These are phyloP conservation scores for Botrytis sinoallii DNA, from an alignment of 2,329 filamentous ascomycete genomes.

Conservation along the genomic window DNA sequence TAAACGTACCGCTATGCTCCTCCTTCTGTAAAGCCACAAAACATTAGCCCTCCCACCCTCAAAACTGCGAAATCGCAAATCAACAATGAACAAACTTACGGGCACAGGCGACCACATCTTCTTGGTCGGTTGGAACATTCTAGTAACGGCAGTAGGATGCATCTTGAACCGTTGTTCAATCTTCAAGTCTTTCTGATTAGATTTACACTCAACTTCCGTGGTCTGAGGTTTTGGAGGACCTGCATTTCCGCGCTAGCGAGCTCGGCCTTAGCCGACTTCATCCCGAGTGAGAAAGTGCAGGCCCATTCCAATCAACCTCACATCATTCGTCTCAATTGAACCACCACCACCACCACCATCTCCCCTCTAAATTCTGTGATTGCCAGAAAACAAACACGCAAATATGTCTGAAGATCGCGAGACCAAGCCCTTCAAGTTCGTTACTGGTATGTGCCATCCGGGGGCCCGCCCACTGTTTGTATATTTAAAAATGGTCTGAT, in stretches of 20 bases:
- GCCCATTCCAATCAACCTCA: constrained; percentile 31
- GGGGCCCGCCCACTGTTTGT: constrained; percentile 21
- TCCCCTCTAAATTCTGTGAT: constrained; percentile 35
- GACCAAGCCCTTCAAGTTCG: constrained; percentile 99
- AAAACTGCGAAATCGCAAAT: background rate
- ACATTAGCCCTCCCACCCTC: constrained; percentile 16
- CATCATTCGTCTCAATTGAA: constrained; percentile 37
- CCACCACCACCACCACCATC: constrained; percentile 33
- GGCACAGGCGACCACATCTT: constrained; percentile 69
- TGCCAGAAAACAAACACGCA: constrained; percentile 42
- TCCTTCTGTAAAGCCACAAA: constrained; percentile 50
- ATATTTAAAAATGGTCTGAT: constrained; percentile 33
- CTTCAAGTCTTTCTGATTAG: constrained; percentile 17
- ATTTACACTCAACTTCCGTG: constrained; percentile 25
- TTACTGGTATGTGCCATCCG: constrained; percentile 72
- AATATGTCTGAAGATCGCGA: constrained; percentile 92
- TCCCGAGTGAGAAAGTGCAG: constrained; percentile 21
- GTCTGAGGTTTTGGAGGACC: constrained; percentile 21
- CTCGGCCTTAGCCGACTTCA: constrained; percentile 38
- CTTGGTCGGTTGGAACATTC: constrained; percentile 64
- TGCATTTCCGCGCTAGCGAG: constrained; percentile 22
- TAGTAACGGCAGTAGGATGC: constrained; percentile 57
- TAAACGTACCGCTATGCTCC: constrained; percentile 62
- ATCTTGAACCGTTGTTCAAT: constrained; percentile 31
- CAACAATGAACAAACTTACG: constrained; percentile 51